phyloP scores from a whole-genome alignment of 352 stramenopile species.

The Globisporangium rhizosaccharum region DNA sequence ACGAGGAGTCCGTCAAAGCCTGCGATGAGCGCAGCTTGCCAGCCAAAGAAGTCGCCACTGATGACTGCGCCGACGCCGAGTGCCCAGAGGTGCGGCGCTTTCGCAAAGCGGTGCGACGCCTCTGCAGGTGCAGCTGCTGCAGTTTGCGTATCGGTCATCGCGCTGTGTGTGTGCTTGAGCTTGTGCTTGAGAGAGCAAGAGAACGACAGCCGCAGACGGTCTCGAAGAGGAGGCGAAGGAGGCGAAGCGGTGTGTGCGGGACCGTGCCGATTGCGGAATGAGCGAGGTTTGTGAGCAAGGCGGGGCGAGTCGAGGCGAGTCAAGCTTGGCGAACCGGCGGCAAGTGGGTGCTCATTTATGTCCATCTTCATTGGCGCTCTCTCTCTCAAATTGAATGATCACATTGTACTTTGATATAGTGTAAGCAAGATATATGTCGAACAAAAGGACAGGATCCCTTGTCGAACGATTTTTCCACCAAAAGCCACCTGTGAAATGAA shows the following conservation, averaged over 20 bases:
- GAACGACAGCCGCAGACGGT: neutral
- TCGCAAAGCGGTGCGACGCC: constrained; percentile 38
- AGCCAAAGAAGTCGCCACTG: constrained; percentile 61
- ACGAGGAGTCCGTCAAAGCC: constrained; percentile 58
- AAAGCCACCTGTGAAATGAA: no score
- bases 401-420: no score
- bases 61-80: constrained; percentile 53
- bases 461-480: no score
- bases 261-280: no score
- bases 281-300: no score
- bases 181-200: neutral
- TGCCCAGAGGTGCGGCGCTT: constrained; percentile 50
- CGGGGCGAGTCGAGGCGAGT: neutral
- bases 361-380: no score
- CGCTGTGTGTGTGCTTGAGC: neutral
- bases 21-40: constrained; percentile 45
- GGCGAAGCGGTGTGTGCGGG: no score
- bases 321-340: no score
- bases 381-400: no score
- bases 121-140: neutral
- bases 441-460: no score
- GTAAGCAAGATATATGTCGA: no score
- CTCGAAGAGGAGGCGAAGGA: neutral
- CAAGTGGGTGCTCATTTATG: no score
- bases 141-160: constrained; percentile 5